phyloP scores from a whole-genome alignment of 1,284 basidiomycete genomes.

The Laetiporus sulphureus region DNA sequence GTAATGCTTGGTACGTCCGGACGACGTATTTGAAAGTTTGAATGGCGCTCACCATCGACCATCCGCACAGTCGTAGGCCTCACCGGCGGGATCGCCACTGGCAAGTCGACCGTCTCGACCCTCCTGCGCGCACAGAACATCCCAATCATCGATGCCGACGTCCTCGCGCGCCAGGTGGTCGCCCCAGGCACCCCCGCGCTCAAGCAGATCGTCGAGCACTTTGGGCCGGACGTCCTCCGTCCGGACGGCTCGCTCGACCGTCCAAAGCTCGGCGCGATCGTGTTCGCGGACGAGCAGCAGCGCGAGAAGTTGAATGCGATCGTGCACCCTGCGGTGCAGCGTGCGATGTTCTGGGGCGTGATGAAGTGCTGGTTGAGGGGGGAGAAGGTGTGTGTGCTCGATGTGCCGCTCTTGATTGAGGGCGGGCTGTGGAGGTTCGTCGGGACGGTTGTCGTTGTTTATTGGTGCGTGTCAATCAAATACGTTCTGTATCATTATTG shows the following conservation, averaged over 20 bases:
- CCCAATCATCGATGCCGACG: slow-evolving; percentile 89
- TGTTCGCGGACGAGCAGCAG: slow-evolving; percentile 76
- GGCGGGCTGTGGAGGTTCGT: slow-evolving; percentile 84
- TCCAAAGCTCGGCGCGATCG: slow-evolving; percentile 76
- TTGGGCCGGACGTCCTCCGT: slow-evolving; percentile 66
- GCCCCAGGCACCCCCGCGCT: slow-evolving; percentile 79
- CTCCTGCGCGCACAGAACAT: slow-evolving; percentile 62
- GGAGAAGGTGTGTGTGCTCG: slow-evolving; percentile 75
- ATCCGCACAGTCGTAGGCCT: slow-evolving; percentile 76
- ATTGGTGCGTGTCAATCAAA: slow-evolving; percentile 53
- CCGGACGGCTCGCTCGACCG: slow-evolving; percentile 76
- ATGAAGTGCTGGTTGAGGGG: slow-evolving; percentile 74
- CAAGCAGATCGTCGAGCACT: slow-evolving; percentile 57
- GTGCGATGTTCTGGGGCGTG: slow-evolving; percentile 68
- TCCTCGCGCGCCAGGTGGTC: slow-evolving; percentile 85
- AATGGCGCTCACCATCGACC: neutral
- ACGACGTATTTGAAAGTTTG: no score
- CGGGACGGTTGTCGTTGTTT: slow-evolving; percentile 82
- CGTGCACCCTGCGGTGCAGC: slow-evolving; percentile 84
- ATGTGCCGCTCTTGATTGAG: slow-evolving; percentile 93
- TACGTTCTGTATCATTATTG: neutral
- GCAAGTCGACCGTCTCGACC: slow-evolving; percentile 88
- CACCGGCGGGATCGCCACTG: slow-evolving; percentile 95
- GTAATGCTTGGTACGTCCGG: slow-evolving; percentile 7
- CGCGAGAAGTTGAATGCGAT: slow-evolving; percentile 78